Base-by-base conservation (phyloP, 2,329 filamentous ascomycete genomes). In the Thielaviopsis euricoi region DNA sequence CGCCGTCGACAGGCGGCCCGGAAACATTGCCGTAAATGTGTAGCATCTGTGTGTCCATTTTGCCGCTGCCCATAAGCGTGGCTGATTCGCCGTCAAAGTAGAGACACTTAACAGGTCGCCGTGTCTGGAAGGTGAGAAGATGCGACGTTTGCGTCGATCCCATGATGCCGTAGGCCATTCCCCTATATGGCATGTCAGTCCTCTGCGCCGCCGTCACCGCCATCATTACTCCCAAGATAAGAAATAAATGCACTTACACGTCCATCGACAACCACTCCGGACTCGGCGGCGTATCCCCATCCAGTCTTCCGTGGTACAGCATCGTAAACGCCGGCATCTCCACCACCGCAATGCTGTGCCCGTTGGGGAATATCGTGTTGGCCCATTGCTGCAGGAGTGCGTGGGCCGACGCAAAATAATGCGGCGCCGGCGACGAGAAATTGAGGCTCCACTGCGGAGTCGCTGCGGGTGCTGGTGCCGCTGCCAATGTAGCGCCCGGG, bases 81-180 rank as follows among this genome's bases (percentile, higher is more conserved):
- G 75, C 76, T 10, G 70, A 74, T 63, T 74, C 71, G 53, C 75
- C 76, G 64, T 78, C 76, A 58, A 78, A 76, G 62, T 77, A 77
- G 4, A 78, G 64, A 29, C 70, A 71, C 58, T 68, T 69, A 9
- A 73, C 65, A 10, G 68, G 65, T 5, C 70, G 70, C 19, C 68
- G 73, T 1, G 73, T 74, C 62, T 76, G 71, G 63, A 75, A 78
- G 1, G 73, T 76, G 43, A 77, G 67, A 66, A 78, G 67, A 59
- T 72, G 71, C 9, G 72, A 73, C 55, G 72, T 65, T 37, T 70
- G 67, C 23, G 67, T 66, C 0, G 66, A 66, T 21, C 75, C 75
- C 70, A 76, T 76, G 61, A 78, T 77, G 5, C 72, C 73, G 62
- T 78, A 78, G n/a, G 74, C 69, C 75, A 77, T 78, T 58, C 74